phyloP scores from a whole-genome alignment of 176 grass and related monocot genomes.

The Melocanna baccifera region DNA sequence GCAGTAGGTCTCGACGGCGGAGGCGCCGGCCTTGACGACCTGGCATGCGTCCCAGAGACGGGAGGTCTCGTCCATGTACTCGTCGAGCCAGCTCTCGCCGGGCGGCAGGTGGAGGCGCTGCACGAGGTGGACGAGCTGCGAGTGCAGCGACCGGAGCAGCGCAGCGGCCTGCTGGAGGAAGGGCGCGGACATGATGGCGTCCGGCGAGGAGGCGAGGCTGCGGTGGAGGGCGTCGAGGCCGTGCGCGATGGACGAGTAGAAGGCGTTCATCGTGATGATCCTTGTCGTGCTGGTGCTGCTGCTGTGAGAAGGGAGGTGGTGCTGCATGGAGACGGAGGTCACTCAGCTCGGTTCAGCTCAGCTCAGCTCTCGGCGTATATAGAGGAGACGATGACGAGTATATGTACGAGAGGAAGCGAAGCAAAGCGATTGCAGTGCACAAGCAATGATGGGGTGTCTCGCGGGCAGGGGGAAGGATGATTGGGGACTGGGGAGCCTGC shows the following conservation, averaged over 20 bases:
- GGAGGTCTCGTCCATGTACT: constrained; percentile 83
- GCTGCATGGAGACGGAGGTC: neutral
- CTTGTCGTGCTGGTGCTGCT: neutral
- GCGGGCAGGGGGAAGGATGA: constrained; percentile 62
- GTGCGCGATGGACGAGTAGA: constrained; percentile 55
- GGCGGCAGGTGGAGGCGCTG: constrained; percentile 61
- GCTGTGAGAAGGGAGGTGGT: neutral
- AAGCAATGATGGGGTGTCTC: constrained; percentile 77
- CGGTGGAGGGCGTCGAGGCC: constrained; percentile 49
- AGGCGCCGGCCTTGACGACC: constrained; percentile 45
- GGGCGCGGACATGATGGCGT: constrained; percentile 34
- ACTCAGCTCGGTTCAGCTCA: neutral
- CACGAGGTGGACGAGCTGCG: constrained; percentile 51
- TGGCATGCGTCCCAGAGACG: constrained; percentile 70
- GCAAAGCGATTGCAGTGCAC: constrained; percentile 48
- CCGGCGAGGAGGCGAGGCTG: constrained; percentile 12
- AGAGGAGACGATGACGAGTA: neutral
- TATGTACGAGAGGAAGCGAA: neutral
- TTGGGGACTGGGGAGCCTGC: constrained; percentile 36
- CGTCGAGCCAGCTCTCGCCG: constrained; percentile 70
- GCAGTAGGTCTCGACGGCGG: constrained; percentile 56
- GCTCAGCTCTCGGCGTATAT: neutral
- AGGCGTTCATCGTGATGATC: constrained; percentile 20
- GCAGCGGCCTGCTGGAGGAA: constrained; percentile 49
- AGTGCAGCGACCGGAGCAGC: constrained; percentile 52